Conservation (phyloP, 2,329 filamentous ascomycete species). For the Alternaria viburni region DNA sequence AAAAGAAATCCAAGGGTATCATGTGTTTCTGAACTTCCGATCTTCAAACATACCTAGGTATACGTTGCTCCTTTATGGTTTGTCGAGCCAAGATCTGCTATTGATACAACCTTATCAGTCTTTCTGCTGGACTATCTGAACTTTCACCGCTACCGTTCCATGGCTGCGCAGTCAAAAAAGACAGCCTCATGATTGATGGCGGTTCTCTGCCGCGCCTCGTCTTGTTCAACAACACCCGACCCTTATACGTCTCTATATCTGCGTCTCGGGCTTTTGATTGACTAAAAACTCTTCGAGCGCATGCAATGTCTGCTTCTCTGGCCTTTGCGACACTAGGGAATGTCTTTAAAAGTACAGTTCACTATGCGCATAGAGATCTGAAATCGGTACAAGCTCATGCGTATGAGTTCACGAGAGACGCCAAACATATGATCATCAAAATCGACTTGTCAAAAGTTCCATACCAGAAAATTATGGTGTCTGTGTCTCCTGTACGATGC, state of each 20-base stretch:
- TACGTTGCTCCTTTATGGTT: accelerated
- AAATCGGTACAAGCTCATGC: accelerated
- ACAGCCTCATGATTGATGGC: background rate
- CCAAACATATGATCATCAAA: background rate
- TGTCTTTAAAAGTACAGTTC: background rate
- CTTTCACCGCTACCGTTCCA: too few species aligned
- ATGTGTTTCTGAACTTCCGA: background rate
- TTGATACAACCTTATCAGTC: background rate
- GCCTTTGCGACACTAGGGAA: background rate
- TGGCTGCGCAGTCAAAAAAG: background rate
- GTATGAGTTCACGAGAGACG: too few species aligned
- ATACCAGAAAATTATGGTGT: background rate
- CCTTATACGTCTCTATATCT: too few species aligned
- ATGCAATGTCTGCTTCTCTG: background rate
- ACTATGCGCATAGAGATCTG: background rate
- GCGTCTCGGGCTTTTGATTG: background rate
- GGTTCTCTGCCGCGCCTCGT: background rate
- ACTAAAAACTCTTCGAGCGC: accelerated
- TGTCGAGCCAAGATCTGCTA: too few species aligned
- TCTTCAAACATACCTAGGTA: background rate
- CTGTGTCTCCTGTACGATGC: background rate
- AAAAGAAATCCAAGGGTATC: accelerated
- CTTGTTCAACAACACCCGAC: background rate
- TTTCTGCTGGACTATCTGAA: background rate
- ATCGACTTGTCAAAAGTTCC: background rate